Evolutionary conservation across 2,329 filamentous ascomycete genomes (phyloP).

Genomic region (Trichoderma koningiopsis): DNA sequence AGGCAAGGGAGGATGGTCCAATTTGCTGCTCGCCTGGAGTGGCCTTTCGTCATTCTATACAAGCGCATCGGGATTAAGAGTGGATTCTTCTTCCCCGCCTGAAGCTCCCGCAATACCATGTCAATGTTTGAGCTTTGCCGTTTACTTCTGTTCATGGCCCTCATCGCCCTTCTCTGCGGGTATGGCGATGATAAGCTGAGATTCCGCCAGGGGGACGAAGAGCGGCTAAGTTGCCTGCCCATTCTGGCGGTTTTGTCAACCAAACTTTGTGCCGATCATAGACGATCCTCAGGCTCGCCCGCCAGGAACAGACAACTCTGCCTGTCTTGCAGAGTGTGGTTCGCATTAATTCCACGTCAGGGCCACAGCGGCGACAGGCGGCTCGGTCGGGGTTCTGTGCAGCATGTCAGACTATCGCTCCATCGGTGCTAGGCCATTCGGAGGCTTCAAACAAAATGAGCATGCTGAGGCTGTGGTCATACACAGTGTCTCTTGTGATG

Average conservation of each 20-base stretch:
- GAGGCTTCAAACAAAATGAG: background rate
- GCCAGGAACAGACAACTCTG: background rate
- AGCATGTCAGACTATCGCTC: slow-evolving; percentile 7
- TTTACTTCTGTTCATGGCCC: background rate
- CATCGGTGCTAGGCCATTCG: background rate
- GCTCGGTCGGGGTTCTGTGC: slow-evolving; percentile 1
- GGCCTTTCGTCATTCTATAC: background rate
- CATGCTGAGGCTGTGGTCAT: slow-evolving; percentile 12
- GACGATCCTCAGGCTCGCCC: slow-evolving; percentile 1
- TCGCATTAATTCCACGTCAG: background rate
- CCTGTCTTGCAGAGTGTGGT: background rate
- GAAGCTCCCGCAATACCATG: background rate
- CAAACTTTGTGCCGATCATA: background rate
- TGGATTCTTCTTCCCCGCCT: background rate
- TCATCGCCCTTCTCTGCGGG: background rate
- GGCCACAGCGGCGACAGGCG: background rate
- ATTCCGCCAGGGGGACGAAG: background rate
- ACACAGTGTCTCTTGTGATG: slow-evolving; percentile 13
- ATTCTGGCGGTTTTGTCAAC: background rate
- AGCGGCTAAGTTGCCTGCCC: background rate
- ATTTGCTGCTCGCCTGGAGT: background rate
- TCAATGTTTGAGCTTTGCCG: background rate
- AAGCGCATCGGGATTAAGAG: background rate
- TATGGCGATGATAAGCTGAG: background rate
- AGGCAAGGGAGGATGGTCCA: background rate